These are phyloP conservation scores for Leucoagaricus sp. DNA, from an alignment of 1,284 basidiomycete genomes.

Conservation along the genomic window DNA sequence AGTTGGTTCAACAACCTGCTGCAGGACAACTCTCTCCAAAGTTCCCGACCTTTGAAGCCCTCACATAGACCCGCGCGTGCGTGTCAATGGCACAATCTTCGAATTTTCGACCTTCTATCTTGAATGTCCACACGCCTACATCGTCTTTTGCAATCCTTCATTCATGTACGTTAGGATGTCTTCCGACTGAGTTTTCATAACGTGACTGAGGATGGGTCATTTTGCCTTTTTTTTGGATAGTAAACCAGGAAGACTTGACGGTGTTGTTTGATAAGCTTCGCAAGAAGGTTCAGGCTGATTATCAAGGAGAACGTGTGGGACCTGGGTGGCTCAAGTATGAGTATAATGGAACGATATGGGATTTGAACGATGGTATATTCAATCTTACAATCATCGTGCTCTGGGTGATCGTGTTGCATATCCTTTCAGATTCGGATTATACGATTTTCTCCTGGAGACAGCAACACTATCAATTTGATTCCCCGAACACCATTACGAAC, in stretches of 20 bases:
- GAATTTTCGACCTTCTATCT: conserved; percentile 9
- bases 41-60: too few relatives aligned
- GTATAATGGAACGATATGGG: conserved; percentile 74
- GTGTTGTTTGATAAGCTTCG: conserved; percentile 69
- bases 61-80: too few relatives aligned
- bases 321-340: conserved; percentile 82
- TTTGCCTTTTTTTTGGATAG: conserved; percentile 33
- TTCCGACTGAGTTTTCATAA: not conserved
- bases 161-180: conserved; percentile 50
- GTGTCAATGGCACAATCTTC: not conserved
- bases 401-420: too few relatives aligned
- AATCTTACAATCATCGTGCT: too few relatives aligned
- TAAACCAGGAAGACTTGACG: conserved; percentile 64
- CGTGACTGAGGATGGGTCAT: conserved; percentile 1
- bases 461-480: conserved; percentile 34
- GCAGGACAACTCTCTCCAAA: too few relatives aligned
- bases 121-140: conserved; percentile 73
- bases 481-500: not conserved
- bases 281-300: conserved; percentile 58
- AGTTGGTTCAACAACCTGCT: too few relatives aligned
- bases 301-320: conserved; percentile 58
- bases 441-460: conserved; percentile 76
- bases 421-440: conserved; percentile 68
- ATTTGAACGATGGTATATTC: conserved; percentile 72
- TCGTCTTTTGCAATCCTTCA: conserved; percentile 74